These are phyloP conservation scores for Venturia nashicola DNA, from an alignment of 2,329 filamentous ascomycete species.

Conservation along the genomic window DNA sequence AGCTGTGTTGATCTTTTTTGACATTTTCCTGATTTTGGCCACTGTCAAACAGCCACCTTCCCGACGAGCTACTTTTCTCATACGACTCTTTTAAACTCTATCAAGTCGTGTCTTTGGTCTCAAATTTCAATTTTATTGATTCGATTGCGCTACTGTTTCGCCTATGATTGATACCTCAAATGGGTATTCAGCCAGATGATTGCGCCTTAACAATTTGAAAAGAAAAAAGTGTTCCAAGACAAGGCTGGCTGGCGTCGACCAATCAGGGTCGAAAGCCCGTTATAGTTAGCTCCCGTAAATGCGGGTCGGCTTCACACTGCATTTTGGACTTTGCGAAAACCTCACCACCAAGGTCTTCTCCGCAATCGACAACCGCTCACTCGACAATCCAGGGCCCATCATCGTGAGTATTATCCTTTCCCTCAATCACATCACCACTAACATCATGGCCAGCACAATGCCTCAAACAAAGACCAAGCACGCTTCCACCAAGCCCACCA, in stretches of 20 bases:
- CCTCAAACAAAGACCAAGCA: constrained; percentile 38
- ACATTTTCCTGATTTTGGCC: too few species aligned
- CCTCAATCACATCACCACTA: neutral
- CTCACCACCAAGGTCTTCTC: neutral
- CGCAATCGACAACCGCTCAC: neutral
- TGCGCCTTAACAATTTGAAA: neutral
- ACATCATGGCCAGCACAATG: neutral
- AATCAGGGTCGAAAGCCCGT: neutral
- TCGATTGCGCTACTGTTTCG: too few species aligned
- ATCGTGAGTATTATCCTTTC: neutral
- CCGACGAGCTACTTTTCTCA: too few species aligned
- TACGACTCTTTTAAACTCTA: too few species aligned
- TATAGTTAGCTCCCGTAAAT: neutral
- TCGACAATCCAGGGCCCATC: neutral
- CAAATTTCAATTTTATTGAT: too few species aligned
- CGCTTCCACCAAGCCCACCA: constrained; percentile 47
- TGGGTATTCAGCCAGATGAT: too few species aligned
- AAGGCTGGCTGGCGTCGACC: neutral
- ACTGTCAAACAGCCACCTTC: too few species aligned
- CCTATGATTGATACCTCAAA: too few species aligned
- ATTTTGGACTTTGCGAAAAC: neutral
- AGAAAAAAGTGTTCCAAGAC: neutral
- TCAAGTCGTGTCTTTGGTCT: too few species aligned
- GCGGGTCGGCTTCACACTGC: neutral
- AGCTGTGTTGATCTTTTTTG: too few species aligned